Base-by-base conservation (phyloP, 768 basidiomycete species). In the Boletus pseudopeckii region DNA sequence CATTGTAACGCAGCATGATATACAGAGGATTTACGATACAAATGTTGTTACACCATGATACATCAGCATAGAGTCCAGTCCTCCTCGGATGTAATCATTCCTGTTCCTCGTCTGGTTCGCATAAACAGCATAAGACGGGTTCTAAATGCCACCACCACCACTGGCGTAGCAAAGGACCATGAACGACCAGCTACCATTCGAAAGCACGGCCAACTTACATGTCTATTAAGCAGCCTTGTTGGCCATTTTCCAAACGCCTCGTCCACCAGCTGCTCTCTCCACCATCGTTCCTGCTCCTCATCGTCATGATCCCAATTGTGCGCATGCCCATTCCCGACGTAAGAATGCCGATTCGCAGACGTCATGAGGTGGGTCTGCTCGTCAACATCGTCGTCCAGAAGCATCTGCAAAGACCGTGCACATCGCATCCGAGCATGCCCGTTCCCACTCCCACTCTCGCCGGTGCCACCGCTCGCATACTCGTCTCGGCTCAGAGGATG, bases 81-180 rank as follows among this genome's bases (percentile, higher is more conserved):
- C 1, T 18, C 3, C 32, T 37, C 7, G 49, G 42, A 41, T 45
- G 4, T n/a, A 44, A 11, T 60, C 52, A 74, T 32, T 73, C 71
- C 42, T n/a, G 9, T 11, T 84, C 82, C 3, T 77, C 74, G 9
- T 88, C 88, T 14, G 78, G 74, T 32, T 80, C 55, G 26, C 82
- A 85, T 48, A 77, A 76, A 68, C 86, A 90, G 61, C 82, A 83
- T 10, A 87, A 48, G 18, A 86, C 64, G 5, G 84, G 81, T 59
- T 86, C 81, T 1, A 87, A 48, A 50, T 82, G 80, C 86, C 85
- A 87, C 85, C 85, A 83, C 90, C 90, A 92, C 89, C 90, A 91
- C 90, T 91, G 58, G 15, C 32, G 36, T 48, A 45, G 49, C 48
- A 49, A 53, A 15, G 17, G 13, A 41, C n/a, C 20, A 36, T 50